A percentile compares a stretch with the other conserved stretches of the same genome.
phyloP scores from a whole-genome alignment of 148 eudicot genomes.

The Fagopyrum homotropicum region DNA sequence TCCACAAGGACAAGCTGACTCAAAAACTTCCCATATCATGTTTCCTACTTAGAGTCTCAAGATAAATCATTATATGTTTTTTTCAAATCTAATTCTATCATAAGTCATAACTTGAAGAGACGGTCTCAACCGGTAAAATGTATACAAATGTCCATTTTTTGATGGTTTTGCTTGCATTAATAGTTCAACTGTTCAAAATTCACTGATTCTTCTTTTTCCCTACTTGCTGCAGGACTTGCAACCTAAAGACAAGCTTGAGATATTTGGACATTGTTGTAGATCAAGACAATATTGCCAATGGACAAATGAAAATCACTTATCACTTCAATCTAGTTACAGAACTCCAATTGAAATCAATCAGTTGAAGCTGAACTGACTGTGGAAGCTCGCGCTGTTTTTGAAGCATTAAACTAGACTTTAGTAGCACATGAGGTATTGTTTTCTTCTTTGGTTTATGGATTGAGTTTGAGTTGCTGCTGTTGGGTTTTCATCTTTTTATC shows the following conservation, averaged over 20 bases:
- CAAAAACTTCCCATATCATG: too few relatives aligned
- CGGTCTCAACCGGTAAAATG: neutral
- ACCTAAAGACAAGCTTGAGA: constrained; percentile 21
- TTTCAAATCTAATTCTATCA: too few relatives aligned
- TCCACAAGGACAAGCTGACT: too few relatives aligned
- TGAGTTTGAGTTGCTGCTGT: constrained; percentile 15
- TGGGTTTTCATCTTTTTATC: constrained; percentile 9
- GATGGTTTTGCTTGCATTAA: neutral
- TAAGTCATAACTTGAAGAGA: neutral
- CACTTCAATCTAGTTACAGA: constrained; percentile 22
- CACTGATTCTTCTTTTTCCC: neutral
- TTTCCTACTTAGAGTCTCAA: too few relatives aligned
- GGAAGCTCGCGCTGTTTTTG: constrained; percentile 1
- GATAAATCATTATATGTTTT: too few relatives aligned
- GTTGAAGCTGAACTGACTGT: constrained; percentile 25
- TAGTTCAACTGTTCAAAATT: neutral
- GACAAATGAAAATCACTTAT: constrained; percentile 1
- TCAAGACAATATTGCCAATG: constrained; percentile 17
- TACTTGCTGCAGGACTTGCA: constrained; percentile 25
- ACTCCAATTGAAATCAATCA: constrained; percentile 19
- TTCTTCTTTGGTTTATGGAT: neutral
- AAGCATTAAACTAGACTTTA: constrained; percentile 21
- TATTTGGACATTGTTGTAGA: constrained; percentile 19
- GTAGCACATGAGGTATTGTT: constrained; percentile 27
- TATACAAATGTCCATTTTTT: neutral